Percentiles rank a stretch among this genome's conserved stretches.
Evolutionary conservation across 208 protist genomes (phyloP).

Genomic region (Wallacemonas sp.): DNA sequence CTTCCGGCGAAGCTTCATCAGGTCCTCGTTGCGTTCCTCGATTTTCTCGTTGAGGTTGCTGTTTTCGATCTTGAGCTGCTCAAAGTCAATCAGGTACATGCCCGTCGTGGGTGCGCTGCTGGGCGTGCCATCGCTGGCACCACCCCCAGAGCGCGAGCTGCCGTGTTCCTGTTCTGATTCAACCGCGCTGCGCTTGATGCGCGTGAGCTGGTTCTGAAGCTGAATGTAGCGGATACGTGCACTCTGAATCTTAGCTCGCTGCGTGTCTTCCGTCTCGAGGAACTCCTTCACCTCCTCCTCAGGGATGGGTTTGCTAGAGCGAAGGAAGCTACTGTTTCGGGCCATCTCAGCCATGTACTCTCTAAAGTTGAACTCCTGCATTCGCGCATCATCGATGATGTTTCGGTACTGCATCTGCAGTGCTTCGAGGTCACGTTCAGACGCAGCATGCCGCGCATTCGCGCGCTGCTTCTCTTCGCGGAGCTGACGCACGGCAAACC

Average conservation of each 20-base stretch:
- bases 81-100: constrained; percentile 98
- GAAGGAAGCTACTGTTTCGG: constrained; percentile 53
- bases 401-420: constrained; percentile 50
- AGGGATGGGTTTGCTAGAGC: constrained; percentile 75
- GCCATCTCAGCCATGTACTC: constrained; percentile 70
- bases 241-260: constrained; percentile 76
- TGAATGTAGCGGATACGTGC: constrained; percentile 92
- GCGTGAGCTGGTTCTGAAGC: constrained; percentile 76
- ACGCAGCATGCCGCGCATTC: constrained; percentile 30
- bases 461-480: constrained; percentile 53
- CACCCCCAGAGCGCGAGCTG: constrained; percentile 20
- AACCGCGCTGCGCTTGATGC: constrained; percentile 51
- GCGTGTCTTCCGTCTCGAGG: constrained; percentile 64
- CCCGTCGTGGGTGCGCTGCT: constrained; percentile 64
- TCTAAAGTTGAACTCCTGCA: constrained; percentile 75
- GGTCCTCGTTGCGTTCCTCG: constrained; percentile 97
- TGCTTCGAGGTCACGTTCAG: constrained; percentile 49
- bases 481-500: constrained; percentile 64
- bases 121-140: constrained; percentile 14
- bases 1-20: constrained; percentile 95
- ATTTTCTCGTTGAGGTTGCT: constrained; percentile 98
- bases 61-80: constrained; percentile 99
- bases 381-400: constrained; percentile 57
- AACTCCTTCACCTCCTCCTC: constrained; percentile 68
- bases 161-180: constrained; percentile 7